These are phyloP conservation scores for Aspergillus haitiensis DNA, from an alignment of 495 filamentous ascomycete genomes.

Conservation along the genomic window DNA sequence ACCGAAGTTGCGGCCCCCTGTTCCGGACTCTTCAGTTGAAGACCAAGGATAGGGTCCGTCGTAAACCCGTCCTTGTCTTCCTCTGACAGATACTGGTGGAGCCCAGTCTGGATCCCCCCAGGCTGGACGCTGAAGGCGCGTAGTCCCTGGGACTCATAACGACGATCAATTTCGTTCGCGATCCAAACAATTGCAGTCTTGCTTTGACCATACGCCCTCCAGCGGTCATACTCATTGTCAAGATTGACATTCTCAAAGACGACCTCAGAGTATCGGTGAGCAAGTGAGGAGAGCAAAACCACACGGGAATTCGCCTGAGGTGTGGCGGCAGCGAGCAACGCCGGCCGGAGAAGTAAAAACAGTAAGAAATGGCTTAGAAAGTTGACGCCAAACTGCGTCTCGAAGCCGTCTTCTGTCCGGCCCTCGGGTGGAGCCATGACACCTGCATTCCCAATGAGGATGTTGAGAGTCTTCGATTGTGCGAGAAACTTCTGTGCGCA, in stretches of 20 bases:
- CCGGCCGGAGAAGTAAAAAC: slow-evolving; percentile 48
- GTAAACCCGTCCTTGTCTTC: slow-evolving; percentile 24
- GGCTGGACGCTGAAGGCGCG: slow-evolving; percentile 44
- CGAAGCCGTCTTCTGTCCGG: slow-evolving; percentile 47
- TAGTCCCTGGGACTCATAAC: slow-evolving; percentile 39
- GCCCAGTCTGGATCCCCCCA: slow-evolving; percentile 34
- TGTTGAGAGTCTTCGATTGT: slow-evolving; percentile 26
- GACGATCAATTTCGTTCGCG: slow-evolving; percentile 49
- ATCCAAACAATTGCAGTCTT: slow-evolving; percentile 46
- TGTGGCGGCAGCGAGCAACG: slow-evolving; percentile 27
- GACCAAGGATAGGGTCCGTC: slow-evolving; percentile 26
- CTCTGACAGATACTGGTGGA: slow-evolving; percentile 21
- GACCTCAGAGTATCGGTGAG: slow-evolving; percentile 30
- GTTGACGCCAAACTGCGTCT: slow-evolving; percentile 53
- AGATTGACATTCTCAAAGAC: slow-evolving; percentile 33
- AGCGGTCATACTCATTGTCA: slow-evolving; percentile 36
- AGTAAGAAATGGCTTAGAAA: slow-evolving; percentile 55
- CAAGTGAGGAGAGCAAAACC: slow-evolving; percentile 41
- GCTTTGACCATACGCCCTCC: slow-evolving; percentile 38
- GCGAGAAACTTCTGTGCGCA: neutral
- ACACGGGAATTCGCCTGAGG: slow-evolving; percentile 46
- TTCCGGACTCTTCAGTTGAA: slow-evolving; percentile 33
- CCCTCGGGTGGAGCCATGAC: slow-evolving; percentile 33
- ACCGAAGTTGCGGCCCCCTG: slow-evolving; percentile 47
- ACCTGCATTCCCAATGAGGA: slow-evolving; percentile 38